A percentile compares a stretch with the other conserved stretches of the same genome.
Evolutionary conservation across 192 early-diverging fungal genomes (phyloP).

Genomic region (Dimargaris cristalligena): DNA sequence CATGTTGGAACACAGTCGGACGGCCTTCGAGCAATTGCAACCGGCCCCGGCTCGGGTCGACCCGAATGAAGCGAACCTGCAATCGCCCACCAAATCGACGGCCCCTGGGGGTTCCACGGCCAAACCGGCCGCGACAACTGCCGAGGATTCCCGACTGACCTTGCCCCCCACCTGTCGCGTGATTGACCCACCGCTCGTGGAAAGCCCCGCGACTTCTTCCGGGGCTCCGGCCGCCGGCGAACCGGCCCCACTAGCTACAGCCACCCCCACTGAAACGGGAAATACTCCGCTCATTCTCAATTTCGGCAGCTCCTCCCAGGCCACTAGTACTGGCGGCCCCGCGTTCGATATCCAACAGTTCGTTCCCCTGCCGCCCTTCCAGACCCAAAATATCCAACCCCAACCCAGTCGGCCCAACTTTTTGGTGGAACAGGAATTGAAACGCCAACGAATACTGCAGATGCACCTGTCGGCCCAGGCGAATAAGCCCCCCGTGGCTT

Average conservation of each 20-base stretch:
- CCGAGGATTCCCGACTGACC: background rate
- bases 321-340: background rate
- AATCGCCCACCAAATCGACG: background rate
- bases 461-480: too few species aligned
- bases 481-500: too few species aligned
- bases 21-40: background rate
- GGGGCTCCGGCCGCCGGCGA: background rate
- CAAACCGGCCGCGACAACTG: background rate
- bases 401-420: background rate
- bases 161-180: background rate
- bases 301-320: background rate
- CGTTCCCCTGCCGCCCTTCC: background rate
- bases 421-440: constrained; percentile 2
- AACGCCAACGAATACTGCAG: constrained; percentile 5
- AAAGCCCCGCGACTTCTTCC: background rate
- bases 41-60: background rate
- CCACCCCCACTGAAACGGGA: background rate
- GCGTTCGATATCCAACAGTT: background rate
- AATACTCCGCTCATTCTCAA: background rate
- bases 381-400: constrained; percentile 5
- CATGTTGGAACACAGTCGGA: background rate
- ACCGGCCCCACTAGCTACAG: background rate
- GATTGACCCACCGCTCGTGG: background rate
- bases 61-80: background rate
- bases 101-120: background rate